Conservation (phyloP, 495 filamentous ascomycete species). For the Penicillium bovifimosum region DNA sequence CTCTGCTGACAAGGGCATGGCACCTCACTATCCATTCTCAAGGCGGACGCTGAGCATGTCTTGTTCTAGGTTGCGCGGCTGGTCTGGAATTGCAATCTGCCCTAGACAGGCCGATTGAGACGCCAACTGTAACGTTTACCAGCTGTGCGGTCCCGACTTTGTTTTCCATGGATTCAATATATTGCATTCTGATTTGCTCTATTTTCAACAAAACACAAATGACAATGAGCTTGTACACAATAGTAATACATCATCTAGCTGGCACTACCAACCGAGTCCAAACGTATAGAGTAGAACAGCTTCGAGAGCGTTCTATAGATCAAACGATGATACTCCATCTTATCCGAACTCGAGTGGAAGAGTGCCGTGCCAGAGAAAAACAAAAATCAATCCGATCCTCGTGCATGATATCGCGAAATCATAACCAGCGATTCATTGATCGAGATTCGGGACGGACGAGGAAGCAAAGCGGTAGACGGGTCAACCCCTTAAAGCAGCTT, state of each 20-base stretch:
- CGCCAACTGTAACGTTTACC: background rate
- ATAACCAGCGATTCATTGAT: slow-evolving; percentile 8
- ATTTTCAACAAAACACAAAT: slow-evolving; percentile 18
- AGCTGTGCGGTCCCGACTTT: too few species aligned
- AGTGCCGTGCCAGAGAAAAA: background rate
- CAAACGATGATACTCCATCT: background rate
- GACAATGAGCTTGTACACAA: slow-evolving; percentile 30
- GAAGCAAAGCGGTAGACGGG: background rate
- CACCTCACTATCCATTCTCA: too few species aligned
- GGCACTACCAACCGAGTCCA: background rate
- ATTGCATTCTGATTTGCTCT: slow-evolving; percentile 18
- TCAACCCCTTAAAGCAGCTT: slow-evolving; percentile 59
- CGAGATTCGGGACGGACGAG: background rate
- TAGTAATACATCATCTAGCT: slow-evolving; percentile 32
- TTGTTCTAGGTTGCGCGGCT: background rate
- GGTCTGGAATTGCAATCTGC: background rate
- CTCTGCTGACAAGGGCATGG: background rate
- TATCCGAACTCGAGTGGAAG: background rate
- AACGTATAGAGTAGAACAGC: background rate
- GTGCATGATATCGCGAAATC: slow-evolving; percentile 2
- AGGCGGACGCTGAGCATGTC: background rate
- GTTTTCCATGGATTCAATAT: background rate
- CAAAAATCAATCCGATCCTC: slow-evolving; percentile 1
- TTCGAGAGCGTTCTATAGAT: background rate
- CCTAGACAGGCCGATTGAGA: background rate